Evolutionary conservation across 78 protist genomes (phyloP), one percentile per base, ranked within the genome.

Genomic region (Tieghemostelium lacteum): DNA sequence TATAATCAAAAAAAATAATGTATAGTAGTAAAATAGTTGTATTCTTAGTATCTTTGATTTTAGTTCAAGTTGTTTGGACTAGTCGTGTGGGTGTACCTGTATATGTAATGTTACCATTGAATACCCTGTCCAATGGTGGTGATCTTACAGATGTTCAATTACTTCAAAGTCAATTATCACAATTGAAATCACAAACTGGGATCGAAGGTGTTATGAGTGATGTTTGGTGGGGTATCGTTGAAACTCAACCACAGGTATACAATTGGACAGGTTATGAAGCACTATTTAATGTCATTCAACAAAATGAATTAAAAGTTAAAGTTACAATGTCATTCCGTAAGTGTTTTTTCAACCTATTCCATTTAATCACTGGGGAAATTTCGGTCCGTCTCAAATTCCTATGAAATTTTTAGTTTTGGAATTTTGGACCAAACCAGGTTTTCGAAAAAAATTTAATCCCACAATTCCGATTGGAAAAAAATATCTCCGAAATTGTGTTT

Each of bases 181-280:
- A 58, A 31, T 69, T 97, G 24, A 72, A 75, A 74, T 49, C 16
- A 16, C 6, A n/a, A 20, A 20, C 71, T 4, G n/a, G 8, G 49
- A 52, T 45, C 54, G 39, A 62, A 45, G 4, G 97, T 39, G 96
- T 97, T 2, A 97, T 95, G 97, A 55, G 58, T 8, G 98, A 97
- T 85, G 95, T 95, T 31, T 97, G 97, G 97, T 95, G 97, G 97
- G 98, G 98, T 1, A 1, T 95, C 5, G 93, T 94, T 0, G 97
- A 95, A 66, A 34, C 65, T 1, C 28, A 91, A 28, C 86, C 87
- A 24, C 12, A 57, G n/a, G 29, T 40, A 55, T 95, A 95, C 63
- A 67, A 95, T 80, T 95, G 95, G 95, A 52, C 60, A 8, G 86
- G 88, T 8, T 93, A 95, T 63, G 22, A 24, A 24, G 64, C 58